phyloP scores from a whole-genome alignment of 1,284 basidiomycete species.

The Clitocybe nebularis region DNA sequence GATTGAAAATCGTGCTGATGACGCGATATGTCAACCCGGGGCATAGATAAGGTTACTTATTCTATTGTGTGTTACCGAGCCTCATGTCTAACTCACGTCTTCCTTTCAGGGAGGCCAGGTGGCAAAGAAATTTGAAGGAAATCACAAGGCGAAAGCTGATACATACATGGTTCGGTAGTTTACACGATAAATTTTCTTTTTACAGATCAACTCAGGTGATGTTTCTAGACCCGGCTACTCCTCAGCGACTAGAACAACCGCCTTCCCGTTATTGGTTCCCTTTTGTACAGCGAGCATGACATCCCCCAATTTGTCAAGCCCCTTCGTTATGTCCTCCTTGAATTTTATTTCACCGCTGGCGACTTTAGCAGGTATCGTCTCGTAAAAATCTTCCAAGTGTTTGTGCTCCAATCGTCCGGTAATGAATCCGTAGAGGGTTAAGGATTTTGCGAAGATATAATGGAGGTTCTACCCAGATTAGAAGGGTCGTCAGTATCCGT shows the following conservation, averaged over 20 bases:
- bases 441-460: conserved; percentile 12
- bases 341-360: conserved; percentile 32
- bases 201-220: too few relatives aligned
- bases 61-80: too few relatives aligned
- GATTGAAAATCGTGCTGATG: too few relatives aligned
- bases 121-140: too few relatives aligned
- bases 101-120: too few relatives aligned
- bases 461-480: conserved; percentile 20
- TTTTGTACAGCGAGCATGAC: conserved; percentile 37
- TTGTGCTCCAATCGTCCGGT: conserved; percentile 12
- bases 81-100: too few relatives aligned
- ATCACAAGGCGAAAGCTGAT: too few relatives aligned
- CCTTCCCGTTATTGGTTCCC: conserved; percentile 42
- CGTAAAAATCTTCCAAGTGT: conserved; percentile 27
- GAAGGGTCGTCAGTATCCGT: too few relatives aligned
- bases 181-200: too few relatives aligned
- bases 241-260: conserved; percentile 26
- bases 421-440: conserved; percentile 18
- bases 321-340: conserved; percentile 35
- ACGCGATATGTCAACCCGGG: too few relatives aligned
- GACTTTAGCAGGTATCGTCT: conserved; percentile 36
- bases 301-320: conserved; percentile 33
- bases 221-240: too few relatives aligned
- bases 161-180: background rate
- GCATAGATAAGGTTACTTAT: too few relatives aligned